Evolutionary conservation across 1,284 basidiomycete species (phyloP).

Genomic region (Mycena sp.): DNA sequence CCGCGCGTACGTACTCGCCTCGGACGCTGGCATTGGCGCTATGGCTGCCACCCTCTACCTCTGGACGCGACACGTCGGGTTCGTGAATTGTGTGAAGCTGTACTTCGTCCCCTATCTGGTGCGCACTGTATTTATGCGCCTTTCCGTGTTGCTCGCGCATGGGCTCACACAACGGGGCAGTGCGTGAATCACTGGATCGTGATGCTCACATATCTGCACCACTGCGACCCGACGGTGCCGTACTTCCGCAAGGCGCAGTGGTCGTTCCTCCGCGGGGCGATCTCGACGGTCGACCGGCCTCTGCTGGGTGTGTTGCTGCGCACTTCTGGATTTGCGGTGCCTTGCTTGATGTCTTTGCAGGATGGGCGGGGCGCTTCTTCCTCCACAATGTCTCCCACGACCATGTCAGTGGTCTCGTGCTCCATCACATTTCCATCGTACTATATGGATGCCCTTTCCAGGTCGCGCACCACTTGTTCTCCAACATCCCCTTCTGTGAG

Average conservation of each 20-base stretch:
- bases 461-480: constrained; percentile 47
- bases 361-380: constrained; percentile 60
- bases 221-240: constrained; percentile 71
- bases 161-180: constrained; percentile 27
- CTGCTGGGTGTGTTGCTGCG: constrained; percentile 57
- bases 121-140: background rate
- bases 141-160: background rate
- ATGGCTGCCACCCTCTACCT: constrained; percentile 40
- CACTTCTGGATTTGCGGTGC: background rate
- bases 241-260: constrained; percentile 60
- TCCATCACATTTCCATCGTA: background rate
- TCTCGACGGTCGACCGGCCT: constrained; percentile 79
- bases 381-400: constrained; percentile 62
- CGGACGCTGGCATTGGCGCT: constrained; percentile 44
- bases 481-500: constrained; percentile 55
- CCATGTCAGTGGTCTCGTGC: constrained; percentile 39
- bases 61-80: constrained; percentile 41
- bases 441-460: constrained; percentile 7
- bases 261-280: constrained; percentile 83
- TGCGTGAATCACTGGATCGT: constrained; percentile 65
- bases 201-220: constrained; percentile 79
- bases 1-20: constrained; percentile 45
- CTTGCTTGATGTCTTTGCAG: background rate
- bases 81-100: constrained; percentile 41
- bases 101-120: constrained; percentile 53